phyloP scores from a whole-genome alignment of 2,329 filamentous ascomycete species.

The Colletotrichum somersetense region DNA sequence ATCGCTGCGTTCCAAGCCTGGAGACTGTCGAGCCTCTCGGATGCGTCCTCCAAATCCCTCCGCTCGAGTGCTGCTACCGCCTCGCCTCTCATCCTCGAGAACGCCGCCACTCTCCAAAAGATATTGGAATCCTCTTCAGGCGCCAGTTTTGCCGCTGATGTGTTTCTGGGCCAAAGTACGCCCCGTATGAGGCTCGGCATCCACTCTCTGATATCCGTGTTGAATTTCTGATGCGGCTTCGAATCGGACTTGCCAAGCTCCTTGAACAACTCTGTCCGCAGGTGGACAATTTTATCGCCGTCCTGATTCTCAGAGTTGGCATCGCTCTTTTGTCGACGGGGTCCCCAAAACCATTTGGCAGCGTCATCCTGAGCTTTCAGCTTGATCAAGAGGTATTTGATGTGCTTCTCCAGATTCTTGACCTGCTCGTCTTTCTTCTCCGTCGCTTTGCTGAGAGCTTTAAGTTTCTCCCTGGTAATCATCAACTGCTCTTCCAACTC shows the following conservation, averaged over 20 bases:
- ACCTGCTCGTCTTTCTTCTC: not conserved
- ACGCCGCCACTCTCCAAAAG: conserved; percentile 31
- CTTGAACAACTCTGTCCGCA: conserved; percentile 16
- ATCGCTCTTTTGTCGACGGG: not conserved
- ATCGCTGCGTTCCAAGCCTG: not conserved
- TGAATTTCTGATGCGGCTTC: not conserved
- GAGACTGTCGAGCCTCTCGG: conserved; percentile 8
- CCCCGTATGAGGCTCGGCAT: not conserved
- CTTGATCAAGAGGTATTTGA: not conserved
- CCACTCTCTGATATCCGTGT: not conserved
- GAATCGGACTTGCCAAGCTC: not conserved
- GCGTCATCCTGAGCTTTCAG: conserved; percentile 29
- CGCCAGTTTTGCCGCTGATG: not conserved
- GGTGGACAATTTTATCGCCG: not conserved
- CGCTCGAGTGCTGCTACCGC: conserved; percentile 19
- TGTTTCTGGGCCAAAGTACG: not conserved
- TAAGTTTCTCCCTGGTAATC: not conserved
- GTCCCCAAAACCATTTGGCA: conserved; percentile 8
- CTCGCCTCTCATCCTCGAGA: conserved; percentile 30
- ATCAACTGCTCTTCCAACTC: conserved; percentile 4
- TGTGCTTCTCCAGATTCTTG: not conserved
- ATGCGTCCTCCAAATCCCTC: not conserved
- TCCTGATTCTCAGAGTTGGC: not conserved
- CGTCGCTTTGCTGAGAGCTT: not conserved
- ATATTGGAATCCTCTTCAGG: not conserved